phyloP scores from a whole-genome alignment of 1,284 basidiomycete species.

The Cutaneotrichosporon cutaneum region DNA sequence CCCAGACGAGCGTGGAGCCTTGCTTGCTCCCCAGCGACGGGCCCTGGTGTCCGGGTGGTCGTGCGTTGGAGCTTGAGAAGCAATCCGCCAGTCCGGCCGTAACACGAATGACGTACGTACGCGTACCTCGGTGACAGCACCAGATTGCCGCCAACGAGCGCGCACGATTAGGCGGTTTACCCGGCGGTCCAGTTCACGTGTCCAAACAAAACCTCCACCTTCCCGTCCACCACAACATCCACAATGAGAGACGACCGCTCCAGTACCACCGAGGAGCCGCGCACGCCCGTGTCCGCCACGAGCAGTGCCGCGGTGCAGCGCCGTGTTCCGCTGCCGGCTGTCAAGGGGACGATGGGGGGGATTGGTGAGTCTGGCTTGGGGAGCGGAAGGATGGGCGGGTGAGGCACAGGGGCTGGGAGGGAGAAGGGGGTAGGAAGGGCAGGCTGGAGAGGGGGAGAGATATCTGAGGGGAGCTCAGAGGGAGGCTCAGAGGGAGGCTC shows the following conservation, averaged over 20 bases:
- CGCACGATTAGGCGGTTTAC: too few species aligned
- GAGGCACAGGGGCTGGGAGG: too few species aligned
- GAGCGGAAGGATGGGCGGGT: not conserved
- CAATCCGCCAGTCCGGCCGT: not conserved
- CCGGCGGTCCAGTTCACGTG: not conserved
- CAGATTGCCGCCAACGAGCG: too few species aligned
- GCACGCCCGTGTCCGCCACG: not conserved
- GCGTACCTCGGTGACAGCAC: too few species aligned
- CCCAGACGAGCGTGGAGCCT: too few species aligned
- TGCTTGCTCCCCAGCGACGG: too few species aligned
- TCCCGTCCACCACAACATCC: not conserved
- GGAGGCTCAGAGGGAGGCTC: too few species aligned
- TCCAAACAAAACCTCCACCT: not conserved
- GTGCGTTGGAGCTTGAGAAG: not conserved
- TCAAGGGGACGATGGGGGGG: constrained; percentile 36
- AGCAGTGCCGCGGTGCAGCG: not conserved
- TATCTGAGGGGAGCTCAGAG: not conserved
- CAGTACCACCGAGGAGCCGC: not conserved
- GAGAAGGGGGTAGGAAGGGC: not conserved
- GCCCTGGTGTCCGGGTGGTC: too few species aligned
- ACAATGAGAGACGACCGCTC: constrained; percentile 6
- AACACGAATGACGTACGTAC: not conserved
- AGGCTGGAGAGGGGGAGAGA: not conserved
- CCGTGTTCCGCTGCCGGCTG: constrained; percentile 28
- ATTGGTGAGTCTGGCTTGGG: constrained; percentile 26